Evolutionary conservation across 2,329 filamentous ascomycete genomes (phyloP).

Genomic region (Diaporthe sp.): DNA sequence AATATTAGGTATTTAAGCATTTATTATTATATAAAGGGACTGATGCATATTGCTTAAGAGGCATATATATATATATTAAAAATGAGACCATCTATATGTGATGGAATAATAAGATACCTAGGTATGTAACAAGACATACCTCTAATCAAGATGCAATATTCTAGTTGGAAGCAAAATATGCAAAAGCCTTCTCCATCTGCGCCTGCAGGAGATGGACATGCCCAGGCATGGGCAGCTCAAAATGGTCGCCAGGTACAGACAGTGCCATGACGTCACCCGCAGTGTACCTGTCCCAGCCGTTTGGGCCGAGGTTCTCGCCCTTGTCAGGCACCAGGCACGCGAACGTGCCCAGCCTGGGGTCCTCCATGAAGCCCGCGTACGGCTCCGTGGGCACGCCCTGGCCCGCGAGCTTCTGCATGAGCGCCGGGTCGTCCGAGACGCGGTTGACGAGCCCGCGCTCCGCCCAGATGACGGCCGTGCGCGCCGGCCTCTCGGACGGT

Average conservation of each 20-base stretch:
- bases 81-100: neutral
- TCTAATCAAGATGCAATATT: rapidly evolving
- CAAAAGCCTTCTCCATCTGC: slow-evolving; percentile 12
- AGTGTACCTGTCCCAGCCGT: slow-evolving; percentile 37
- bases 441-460: slow-evolving; percentile 33
- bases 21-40: too few relatives aligned
- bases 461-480: slow-evolving; percentile 35
- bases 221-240: slow-evolving; percentile 38
- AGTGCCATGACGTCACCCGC: slow-evolving; percentile 36
- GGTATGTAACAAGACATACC: neutral
- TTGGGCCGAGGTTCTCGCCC: slow-evolving; percentile 37
- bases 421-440: slow-evolving; percentile 35
- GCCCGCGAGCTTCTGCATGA: slow-evolving; percentile 36
- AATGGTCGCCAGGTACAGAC: slow-evolving; percentile 35
- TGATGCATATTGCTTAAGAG: too few relatives aligned
- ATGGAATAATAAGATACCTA: too few relatives aligned
- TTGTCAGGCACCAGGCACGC: slow-evolving; percentile 37
- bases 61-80: too few relatives aligned
- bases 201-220: slow-evolving; percentile 28
- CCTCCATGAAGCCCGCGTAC: slow-evolving; percentile 39
- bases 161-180: neutral
- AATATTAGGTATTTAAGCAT: too few relatives aligned
- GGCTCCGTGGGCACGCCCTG: slow-evolving; percentile 32
- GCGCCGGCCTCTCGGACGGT: slow-evolving; percentile 20
- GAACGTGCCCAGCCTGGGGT: slow-evolving; percentile 34